Evolutionary conservation across 192 early-diverging fungal species (phyloP).

Genomic region (Fimicolochytrium jonesii): DNA sequence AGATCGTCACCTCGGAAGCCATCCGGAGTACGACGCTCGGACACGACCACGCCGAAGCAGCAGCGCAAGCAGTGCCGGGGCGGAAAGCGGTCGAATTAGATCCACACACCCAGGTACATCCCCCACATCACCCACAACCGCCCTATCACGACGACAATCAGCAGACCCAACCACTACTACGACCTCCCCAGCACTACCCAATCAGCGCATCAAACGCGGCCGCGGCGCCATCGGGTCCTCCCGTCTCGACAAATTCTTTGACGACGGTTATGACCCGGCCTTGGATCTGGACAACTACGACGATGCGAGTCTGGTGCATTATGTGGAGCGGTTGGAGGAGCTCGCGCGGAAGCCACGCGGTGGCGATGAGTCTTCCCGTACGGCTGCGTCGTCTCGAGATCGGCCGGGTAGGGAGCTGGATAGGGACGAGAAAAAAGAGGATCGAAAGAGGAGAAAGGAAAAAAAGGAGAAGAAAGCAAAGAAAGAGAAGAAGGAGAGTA

Average conservation of each 20-base stretch:
- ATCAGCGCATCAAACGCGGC: slow-evolving; percentile 11
- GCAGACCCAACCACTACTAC: not conserved
- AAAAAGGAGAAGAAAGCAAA: not conserved
- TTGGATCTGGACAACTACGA: slow-evolving; percentile 50
- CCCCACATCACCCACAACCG: not conserved
- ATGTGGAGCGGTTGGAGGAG: slow-evolving; percentile 33
- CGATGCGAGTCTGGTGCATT: slow-evolving; percentile 33
- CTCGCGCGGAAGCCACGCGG: not conserved
- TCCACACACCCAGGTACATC: too few species aligned
- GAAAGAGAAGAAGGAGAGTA: not conserved
- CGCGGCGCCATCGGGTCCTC: slow-evolving; percentile 30
- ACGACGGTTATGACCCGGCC: slow-evolving; percentile 38
- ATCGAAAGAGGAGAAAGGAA: too few species aligned
- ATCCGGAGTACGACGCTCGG: too few species aligned
- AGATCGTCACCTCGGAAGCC: too few species aligned
- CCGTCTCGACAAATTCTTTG: slow-evolving; percentile 45
- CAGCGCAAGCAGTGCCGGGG: too few species aligned
- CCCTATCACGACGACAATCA: not conserved
- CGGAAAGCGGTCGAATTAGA: too few species aligned
- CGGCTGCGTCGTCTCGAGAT: too few species aligned
- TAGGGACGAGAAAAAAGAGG: not conserved
- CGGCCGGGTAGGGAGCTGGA: not conserved
- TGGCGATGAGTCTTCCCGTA: too few species aligned
- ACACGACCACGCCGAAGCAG: too few species aligned
- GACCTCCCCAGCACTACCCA: not conserved